Percentiles rank a stretch among this genome's conserved stretches.
Conservation (phyloP, 768 basidiomycete species). For the Mycena latifolia region DNA sequence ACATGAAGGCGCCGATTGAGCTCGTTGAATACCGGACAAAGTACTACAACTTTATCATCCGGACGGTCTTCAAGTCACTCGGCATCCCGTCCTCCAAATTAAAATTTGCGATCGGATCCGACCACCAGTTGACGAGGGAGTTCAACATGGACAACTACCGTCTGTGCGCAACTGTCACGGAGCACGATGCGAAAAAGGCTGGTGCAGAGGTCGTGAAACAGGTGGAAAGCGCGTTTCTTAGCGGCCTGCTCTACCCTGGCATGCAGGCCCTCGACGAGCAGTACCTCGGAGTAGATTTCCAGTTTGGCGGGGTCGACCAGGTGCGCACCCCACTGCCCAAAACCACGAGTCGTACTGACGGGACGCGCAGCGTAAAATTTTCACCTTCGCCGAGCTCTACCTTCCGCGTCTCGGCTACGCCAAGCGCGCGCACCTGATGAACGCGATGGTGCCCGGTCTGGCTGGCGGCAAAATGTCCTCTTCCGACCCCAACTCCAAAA, state of each 20-base stretch:
- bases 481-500: conserved; percentile 97
- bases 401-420: conserved; percentile 93
- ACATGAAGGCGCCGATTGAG: conserved; percentile 94
- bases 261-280: conserved; percentile 98
- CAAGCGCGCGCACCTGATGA: conserved; percentile 98
- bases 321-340: conserved; percentile 55
- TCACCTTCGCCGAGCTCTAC: conserved; percentile 97
- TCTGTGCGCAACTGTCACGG: conserved; percentile 90
- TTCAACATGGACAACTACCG: conserved; percentile 97
- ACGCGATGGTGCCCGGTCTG: conserved; percentile 95
- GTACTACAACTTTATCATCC: conserved; percentile 90
- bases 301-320: conserved; percentile 98
- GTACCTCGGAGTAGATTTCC: conserved; percentile 96
- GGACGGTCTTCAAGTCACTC: conserved; percentile 87
- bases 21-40: conserved; percentile 89
- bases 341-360: neutral
- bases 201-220: conserved; percentile 99
- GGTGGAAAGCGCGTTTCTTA: conserved; percentile 90
- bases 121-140: conserved; percentile 91
- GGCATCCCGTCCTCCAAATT: conserved; percentile 91
- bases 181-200: conserved; percentile 98
- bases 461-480: conserved; percentile 98
- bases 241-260: conserved; percentile 95
- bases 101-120: conserved; percentile 88
- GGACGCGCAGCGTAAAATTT: conserved; percentile 59